These are phyloP conservation scores for Trichoderma gracile DNA, from an alignment of 2,329 filamentous ascomycete species.

Conservation along the genomic window DNA sequence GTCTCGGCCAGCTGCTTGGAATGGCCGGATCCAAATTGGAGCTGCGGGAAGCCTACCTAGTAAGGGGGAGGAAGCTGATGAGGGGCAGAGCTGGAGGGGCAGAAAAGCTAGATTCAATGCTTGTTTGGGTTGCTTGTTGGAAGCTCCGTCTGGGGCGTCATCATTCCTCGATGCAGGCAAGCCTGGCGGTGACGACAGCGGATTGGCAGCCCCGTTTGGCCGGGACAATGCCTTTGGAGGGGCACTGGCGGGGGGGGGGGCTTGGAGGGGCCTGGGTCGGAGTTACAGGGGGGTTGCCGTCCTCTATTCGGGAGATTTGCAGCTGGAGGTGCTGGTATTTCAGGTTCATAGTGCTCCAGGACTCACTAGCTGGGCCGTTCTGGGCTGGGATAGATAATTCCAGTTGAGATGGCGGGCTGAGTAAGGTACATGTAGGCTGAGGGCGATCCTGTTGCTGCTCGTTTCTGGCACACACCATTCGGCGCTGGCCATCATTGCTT, in stretches of 20 bases:
- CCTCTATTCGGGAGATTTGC: no score
- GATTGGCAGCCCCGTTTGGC: background rate
- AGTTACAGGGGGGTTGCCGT: background rate
- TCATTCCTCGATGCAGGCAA: background rate
- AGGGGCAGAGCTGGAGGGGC: constrained; percentile 29
- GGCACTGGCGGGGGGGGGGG: background rate
- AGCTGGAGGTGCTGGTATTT: no score
- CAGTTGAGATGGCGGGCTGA: background rate
- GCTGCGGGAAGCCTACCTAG: constrained; percentile 8
- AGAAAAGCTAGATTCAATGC: constrained; percentile 14
- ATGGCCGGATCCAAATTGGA: background rate
- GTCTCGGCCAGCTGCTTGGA: background rate
- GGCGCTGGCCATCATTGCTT: no score
- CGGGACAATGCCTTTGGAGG: background rate
- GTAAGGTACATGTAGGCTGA: no score
- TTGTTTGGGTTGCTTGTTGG: background rate
- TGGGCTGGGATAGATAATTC: no score
- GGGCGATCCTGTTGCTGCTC: background rate
- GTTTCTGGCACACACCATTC: constrained; percentile 6
- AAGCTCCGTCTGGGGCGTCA: constrained; percentile 4
- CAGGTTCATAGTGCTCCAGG: background rate
- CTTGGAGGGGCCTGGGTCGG: background rate
- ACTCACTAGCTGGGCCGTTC: no score
- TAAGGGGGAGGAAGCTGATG: background rate
- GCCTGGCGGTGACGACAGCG: constrained; percentile 33